A percentile compares a stretch with the other conserved stretches of the same genome.
Conservation (phyloP, 2,329 filamentous ascomycete genomes). For the Aspergillus versicolor region DNA sequence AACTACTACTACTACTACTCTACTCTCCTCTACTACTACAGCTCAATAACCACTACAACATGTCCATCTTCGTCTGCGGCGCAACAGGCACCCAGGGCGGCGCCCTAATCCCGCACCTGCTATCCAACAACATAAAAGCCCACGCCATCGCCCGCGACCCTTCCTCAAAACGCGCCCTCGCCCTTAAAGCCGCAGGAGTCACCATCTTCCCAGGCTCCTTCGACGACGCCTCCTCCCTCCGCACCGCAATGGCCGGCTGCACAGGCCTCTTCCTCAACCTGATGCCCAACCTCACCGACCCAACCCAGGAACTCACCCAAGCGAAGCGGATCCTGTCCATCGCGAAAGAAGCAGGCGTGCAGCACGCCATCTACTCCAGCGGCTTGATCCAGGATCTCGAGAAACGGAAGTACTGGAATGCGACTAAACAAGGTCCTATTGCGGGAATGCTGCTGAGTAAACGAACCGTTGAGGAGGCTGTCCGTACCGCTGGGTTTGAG, state of each 20-base stretch:
- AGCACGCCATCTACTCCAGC: constrained; percentile 32
- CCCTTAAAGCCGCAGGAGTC: constrained; percentile 29
- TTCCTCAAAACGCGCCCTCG: constrained; percentile 24
- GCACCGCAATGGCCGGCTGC: constrained; percentile 30
- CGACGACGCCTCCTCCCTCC: constrained; percentile 28
- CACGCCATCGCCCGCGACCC: constrained; percentile 35
- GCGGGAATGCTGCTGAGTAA: constrained; percentile 41
- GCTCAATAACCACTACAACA: no score
- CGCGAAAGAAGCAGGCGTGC: constrained; percentile 30
- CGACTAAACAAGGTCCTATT: constrained; percentile 26
- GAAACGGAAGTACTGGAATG: constrained; percentile 26
- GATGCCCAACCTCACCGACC: constrained; percentile 13
- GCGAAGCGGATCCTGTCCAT: constrained; percentile 25
- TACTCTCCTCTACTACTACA: no score
- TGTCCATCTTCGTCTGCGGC: constrained; percentile 27
- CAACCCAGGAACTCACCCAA: constrained; percentile 23
- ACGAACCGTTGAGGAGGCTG: constrained; percentile 41
- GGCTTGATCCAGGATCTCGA: constrained; percentile 32
- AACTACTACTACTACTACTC: no score
- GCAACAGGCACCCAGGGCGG: constrained; percentile 34
- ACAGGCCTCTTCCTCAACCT: constrained; percentile 30
- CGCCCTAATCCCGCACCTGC: constrained; percentile 28
- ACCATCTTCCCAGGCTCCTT: constrained; percentile 32
- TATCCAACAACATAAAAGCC: constrained; percentile 24
- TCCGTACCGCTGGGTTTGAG: constrained; percentile 39